Percentiles rank a stretch among this genome's conserved stretches.
Evolutionary conservation across 2,329 filamentous ascomycete species (phyloP).

Genomic region (Fusarium mexicanum): DNA sequence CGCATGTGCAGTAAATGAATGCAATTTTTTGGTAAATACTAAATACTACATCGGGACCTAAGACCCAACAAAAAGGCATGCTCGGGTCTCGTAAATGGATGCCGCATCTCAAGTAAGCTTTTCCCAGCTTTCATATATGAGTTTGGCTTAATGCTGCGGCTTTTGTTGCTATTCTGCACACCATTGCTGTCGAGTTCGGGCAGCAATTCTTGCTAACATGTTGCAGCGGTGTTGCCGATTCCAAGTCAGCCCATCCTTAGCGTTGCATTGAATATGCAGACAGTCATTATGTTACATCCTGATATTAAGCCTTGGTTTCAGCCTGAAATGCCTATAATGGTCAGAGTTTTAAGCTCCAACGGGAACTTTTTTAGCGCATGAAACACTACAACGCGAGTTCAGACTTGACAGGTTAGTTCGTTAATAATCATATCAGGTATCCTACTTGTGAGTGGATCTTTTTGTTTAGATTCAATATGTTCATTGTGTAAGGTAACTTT

Average conservation of each 20-base stretch:
- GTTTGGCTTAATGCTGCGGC: neutral
- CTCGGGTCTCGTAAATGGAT: neutral
- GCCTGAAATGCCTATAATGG: neutral
- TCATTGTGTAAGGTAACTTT: neutral
- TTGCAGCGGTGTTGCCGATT: neutral
- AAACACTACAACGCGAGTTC: neutral
- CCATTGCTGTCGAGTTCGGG: neutral
- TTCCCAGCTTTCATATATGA: no score
- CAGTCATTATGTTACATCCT: neutral
- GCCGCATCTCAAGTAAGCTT: neutral
- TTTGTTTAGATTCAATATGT: neutral
- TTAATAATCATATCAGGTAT: neutral
- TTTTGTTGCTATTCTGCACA: neutral
- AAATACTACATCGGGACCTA: no score
- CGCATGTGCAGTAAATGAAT: neutral
- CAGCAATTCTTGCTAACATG: neutral
- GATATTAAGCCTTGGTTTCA: neutral
- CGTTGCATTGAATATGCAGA: neutral
- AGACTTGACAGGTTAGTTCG: neutral
- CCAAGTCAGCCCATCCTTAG: neutral
- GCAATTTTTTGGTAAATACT: neutral
- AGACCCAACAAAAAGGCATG: neutral
- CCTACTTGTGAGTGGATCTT: neutral
- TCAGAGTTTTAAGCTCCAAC: neutral
- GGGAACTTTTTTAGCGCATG: neutral